Base-by-base conservation (phyloP, 441 rosid genomes). In the Omphalea diandra region DNA sequence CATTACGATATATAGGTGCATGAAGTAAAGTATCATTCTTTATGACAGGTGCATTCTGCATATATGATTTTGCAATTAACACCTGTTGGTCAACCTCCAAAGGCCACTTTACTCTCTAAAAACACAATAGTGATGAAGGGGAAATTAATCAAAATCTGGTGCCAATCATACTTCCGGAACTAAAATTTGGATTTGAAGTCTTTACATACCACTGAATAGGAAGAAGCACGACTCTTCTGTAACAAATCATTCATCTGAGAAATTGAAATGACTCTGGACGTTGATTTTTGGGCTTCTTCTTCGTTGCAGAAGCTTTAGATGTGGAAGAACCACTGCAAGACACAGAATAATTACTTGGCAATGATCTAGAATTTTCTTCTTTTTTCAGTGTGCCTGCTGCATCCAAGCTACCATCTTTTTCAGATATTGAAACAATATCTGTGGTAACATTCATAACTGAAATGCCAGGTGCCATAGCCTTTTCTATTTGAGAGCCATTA, bases 1-100 rank as follows among this genome's bases (percentile, higher is more conserved):
- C 73, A 60, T 88, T 93, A 61, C 84, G 85, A 79, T 83, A 93
- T 63, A 90, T 67, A 83, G 94, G 86, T 44, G 82, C 83, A 50
- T 84, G 84, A 61, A 92, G 86, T 66, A 43, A 63, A 12, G 63
- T 73, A 73, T 88, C 84, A 68, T 75, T 75, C 74, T 76, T 47
- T 20, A 83, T 22, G 17, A 57, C 46, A 7, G 85, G 83, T 74
- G 95, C 81, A 81, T 83, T 88, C 83, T 83, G 81, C 35, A 93
- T 93, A 80, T 87, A 85, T 17, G 73, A 76, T 84, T 82, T 88
- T 57, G 87, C 88, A 75, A 71, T 33, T 46, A 83, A 33, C 63
- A 93, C 69, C 76, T 88, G 86, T 63, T 67, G 77, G 60, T 88
- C 93, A 65, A 77, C 89, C 32, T 75, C 72, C 27, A 86, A 88